phyloP scores from a whole-genome alignment of 345 rosid genomes.

The Draba incana region DNA sequence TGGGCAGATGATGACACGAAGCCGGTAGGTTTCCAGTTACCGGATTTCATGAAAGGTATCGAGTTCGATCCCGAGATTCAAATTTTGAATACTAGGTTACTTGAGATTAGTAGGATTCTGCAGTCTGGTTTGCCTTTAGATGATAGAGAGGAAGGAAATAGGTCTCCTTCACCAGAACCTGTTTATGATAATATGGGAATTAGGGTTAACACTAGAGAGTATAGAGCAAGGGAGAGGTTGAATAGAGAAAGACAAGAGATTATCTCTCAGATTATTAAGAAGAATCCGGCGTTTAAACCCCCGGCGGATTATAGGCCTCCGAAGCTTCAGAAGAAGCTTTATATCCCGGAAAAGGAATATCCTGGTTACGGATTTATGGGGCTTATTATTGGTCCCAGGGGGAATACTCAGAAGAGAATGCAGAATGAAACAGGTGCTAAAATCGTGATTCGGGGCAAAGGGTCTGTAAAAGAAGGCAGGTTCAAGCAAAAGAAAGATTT shows the following conservation, averaged over 20 bases:
- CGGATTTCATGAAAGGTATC: conserved; percentile 93
- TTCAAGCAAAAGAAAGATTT: conserved; percentile 91
- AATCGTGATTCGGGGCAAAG: conserved; percentile 95
- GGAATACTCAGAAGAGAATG: conserved; percentile 98
- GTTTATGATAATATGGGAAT: conserved; percentile 92
- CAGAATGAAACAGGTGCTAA: conserved; percentile 96
- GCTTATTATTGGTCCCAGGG: conserved; percentile 92
- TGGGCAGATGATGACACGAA: conserved; percentile 97
- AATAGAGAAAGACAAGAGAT: conserved; percentile 91
- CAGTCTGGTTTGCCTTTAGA: conserved; percentile 82
- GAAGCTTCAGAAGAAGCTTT: conserved; percentile 95
- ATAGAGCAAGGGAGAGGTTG: conserved; percentile 85
- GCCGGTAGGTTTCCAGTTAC: conserved; percentile 71
- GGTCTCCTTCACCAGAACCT: conserved; percentile 98
- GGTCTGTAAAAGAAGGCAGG: conserved; percentile 93
- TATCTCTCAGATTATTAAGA: conserved; percentile 83
- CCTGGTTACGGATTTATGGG: conserved; percentile 95
- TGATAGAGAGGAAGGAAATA: conserved; percentile 86
- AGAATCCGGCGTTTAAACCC: conserved; percentile 93
- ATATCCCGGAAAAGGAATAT: conserved; percentile 90
- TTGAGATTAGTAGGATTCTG: conserved; percentile 81
- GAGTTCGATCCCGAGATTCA: conserved; percentile 95
- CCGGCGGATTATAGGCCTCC: conserved; percentile 98
- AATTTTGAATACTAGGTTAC: conserved; percentile 76
- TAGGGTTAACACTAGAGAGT: conserved; percentile 87